Evolutionary conservation across 495 filamentous ascomycete species (phyloP), one percentile per base, ranked within the genome.

Genomic region (Podospora bellae-mahoneyi): DNA sequence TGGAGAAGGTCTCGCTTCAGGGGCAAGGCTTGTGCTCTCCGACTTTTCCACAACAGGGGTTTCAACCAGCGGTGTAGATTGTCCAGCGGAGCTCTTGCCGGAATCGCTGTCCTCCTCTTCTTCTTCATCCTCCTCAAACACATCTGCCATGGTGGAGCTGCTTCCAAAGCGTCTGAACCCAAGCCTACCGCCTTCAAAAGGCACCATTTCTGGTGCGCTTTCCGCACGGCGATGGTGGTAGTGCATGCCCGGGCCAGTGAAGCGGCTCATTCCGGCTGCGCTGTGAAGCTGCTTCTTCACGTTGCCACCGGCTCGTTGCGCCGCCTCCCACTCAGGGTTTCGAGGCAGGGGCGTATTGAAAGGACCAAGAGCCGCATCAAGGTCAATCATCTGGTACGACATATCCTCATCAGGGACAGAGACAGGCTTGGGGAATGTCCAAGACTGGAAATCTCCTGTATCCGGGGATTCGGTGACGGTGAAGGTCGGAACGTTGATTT

Each of bases 71-170:
- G 74, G 74, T 0, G 74, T 77, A 2, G 77, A 75, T 20, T 75
- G 69, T 48, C 73, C 71, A 54, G 69, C 73, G 9, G 74, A 72
- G 48, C 69, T 71, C 7, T 58, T 65, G 5, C 61, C 55, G 9
- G 74, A 73, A 16, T 70, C 77, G 5, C 77, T 75, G 4, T 81
- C 74, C 44, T 83, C 74, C 66, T 97, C 92, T 70, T 96, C 93
- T 70, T 96, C 93, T 70, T 97, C 95, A 64, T 99, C 95, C 78
- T 97, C 95, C 75, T 97, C 93, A 69, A 97, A 96, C 5, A 97
- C 95, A 78, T 97, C 95, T 20, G 90, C 90, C 84, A 92, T 88
- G 4, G 87, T 88, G 0, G 87, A 89, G 72, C 84, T 88, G 75
- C 84, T 90, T 60, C 82, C 87, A 61, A 87, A 83, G 55, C 83